phyloP scores from a whole-genome alignment of 2,329 filamentous ascomycete genomes.

The Penicillium corylophilum region DNA sequence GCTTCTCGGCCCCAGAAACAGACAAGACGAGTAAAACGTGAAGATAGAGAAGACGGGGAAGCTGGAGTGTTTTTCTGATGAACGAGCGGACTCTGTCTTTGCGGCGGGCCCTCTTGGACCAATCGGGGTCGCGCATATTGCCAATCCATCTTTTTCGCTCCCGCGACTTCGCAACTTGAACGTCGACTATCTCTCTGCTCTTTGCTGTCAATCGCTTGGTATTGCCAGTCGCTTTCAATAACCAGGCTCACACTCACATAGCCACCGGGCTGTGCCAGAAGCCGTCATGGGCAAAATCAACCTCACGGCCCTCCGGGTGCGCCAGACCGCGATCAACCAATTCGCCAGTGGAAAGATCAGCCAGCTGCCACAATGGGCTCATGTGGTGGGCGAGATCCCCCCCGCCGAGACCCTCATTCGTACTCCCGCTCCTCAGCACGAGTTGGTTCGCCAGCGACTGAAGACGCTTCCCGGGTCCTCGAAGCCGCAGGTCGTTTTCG shows the following conservation, averaged over 20 bases:
- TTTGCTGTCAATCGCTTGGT: background rate
- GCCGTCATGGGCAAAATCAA: constrained; percentile 48
- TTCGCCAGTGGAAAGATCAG: constrained; percentile 36
- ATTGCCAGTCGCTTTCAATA: too few species aligned
- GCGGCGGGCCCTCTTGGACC: constrained; percentile 35
- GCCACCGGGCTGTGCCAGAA: background rate
- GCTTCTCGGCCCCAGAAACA: constrained; percentile 14
- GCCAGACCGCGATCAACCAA: constrained; percentile 43
- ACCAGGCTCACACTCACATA: background rate
- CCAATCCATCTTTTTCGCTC: constrained; percentile 39
- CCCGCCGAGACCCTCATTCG: constrained; percentile 61
- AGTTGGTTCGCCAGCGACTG: constrained; percentile 41
- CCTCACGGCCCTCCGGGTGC: constrained; percentile 47
- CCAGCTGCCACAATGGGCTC: constrained; percentile 53
- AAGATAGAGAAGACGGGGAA: constrained; percentile 11
- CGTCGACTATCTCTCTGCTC: background rate
- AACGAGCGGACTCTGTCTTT: constrained; percentile 25
- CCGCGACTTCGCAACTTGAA: constrained; percentile 16
- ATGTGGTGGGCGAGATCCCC: constrained; percentile 57
- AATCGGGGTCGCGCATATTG: constrained; percentile 38
- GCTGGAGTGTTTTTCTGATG: constrained; percentile 25
- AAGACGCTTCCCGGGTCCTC: constrained; percentile 30
- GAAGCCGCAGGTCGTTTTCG: constrained; percentile 36
- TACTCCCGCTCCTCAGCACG: constrained; percentile 51
- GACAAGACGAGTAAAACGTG: constrained; percentile 1